These are phyloP conservation scores for Cordyceps cateniannulata DNA, from an alignment of 2,329 filamentous ascomycete species.

Conservation along the genomic window DNA sequence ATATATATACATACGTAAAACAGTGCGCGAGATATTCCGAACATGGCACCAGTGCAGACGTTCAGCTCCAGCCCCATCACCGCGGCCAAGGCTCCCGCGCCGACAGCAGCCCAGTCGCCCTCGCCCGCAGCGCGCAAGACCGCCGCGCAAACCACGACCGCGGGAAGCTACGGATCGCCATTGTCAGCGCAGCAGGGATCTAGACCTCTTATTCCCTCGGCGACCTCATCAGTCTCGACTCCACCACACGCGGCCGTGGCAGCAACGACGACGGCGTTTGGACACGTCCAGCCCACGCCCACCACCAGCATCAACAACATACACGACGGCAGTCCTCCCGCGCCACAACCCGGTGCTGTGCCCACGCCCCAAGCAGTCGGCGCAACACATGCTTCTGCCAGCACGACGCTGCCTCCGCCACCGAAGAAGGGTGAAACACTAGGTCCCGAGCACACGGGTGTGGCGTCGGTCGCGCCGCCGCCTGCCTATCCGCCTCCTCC, in stretches of 20 bases:
- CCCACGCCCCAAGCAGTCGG: conserved; percentile 27
- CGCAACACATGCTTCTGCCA: background rate
- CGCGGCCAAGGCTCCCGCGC: conserved; percentile 45
- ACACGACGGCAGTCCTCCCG: conserved; percentile 45
- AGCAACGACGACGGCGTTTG: conserved; percentile 16
- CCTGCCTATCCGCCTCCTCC: conserved; percentile 38
- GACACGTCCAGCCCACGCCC: conserved; percentile 34
- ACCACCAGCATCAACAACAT: conserved; percentile 37
- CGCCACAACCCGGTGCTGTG: conserved; percentile 52
- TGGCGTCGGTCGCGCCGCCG: conserved; percentile 19
- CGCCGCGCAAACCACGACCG: conserved; percentile 14
- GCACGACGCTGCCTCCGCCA: conserved; percentile 37
- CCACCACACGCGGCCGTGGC: conserved; percentile 20
- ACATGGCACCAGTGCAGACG: conserved; percentile 56
- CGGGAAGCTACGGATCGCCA: conserved; percentile 18
- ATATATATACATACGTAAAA: background rate
- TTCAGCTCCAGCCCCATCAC: conserved; percentile 54
- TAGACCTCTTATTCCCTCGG: background rate
- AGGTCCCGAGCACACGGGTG: conserved; percentile 19
- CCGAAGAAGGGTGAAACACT: conserved; percentile 43
- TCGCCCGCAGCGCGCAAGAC: conserved; percentile 33
- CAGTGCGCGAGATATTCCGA: conserved; percentile 11
- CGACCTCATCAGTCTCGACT: background rate
- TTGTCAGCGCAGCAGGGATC: conserved; percentile 40
- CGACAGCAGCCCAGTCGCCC: conserved; percentile 32